These are phyloP conservation scores for Myrica gale DNA, from an alignment of 306 rosid genomes.

Conservation along the genomic window DNA sequence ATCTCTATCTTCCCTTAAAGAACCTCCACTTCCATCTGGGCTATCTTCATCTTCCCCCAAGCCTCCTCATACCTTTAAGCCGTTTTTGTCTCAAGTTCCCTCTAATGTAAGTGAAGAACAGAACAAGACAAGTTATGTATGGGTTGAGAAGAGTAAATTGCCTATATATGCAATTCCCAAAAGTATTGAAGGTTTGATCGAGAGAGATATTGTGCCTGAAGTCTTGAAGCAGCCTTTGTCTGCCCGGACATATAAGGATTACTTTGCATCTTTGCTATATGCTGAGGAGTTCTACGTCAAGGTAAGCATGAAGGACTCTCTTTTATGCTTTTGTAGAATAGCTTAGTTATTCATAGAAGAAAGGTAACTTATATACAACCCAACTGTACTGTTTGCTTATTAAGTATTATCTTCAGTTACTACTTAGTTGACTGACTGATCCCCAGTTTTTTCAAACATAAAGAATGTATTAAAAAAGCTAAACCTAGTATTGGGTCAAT, in stretches of 20 bases:
- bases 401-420: neutral
- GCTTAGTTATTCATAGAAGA: neutral
- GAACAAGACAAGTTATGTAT: conserved; percentile 4
- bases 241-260: conserved; percentile 32
- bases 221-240: conserved; percentile 31
- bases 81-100: neutral
- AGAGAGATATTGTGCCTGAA: conserved; percentile 30
- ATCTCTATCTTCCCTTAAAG: neutral
- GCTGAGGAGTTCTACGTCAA: conserved; percentile 40
- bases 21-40: neutral
- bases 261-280: conserved; percentile 40
- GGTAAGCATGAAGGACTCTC: conserved; percentile 14
- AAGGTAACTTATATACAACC: neutral
- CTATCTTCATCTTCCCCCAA: neutral
- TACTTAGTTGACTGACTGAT: neutral
- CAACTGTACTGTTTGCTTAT: neutral
- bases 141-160: conserved; percentile 17
- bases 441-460: too few relatives aligned
- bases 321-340: neutral
- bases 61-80: neutral
- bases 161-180: conserved; percentile 29
- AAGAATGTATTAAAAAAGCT: too few relatives aligned
- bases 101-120: neutral
- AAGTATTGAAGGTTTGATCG: conserved; percentile 30
- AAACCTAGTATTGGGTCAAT: too few relatives aligned